These are phyloP conservation scores for Suaeda aralocaspica DNA, from an alignment of 148 eudicot species.

Conservation along the genomic window DNA sequence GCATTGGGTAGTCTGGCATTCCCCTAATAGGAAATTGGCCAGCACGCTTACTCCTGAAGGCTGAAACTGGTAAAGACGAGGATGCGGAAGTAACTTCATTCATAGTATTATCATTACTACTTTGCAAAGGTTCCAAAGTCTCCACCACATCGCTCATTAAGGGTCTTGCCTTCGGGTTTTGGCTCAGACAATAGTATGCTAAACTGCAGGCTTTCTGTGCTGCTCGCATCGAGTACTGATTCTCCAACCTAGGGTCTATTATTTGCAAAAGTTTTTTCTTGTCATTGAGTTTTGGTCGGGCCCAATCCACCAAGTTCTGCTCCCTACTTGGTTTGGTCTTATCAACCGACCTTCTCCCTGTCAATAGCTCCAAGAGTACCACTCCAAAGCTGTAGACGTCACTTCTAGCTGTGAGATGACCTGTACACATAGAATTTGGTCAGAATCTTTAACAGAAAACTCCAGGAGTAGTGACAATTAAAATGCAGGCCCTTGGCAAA, in stretches of 20 bases:
- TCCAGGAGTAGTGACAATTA: not conserved
- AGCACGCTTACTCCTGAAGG: slow-evolving; percentile 30
- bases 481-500: not conserved
- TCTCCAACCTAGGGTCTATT: slow-evolving; percentile 89
- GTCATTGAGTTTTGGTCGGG: slow-evolving; percentile 88
- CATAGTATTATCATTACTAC: slow-evolving; percentile 34
- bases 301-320: slow-evolving; percentile 97
- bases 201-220: slow-evolving; percentile 97
- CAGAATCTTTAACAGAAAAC: slow-evolving; percentile 6
- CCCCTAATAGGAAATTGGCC: slow-evolving; percentile 45
- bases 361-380: slow-evolving; percentile 84
- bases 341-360: slow-evolving; percentile 90
- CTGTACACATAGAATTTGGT: slow-evolving; percentile 37
- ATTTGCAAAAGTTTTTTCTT: slow-evolving; percentile 80
- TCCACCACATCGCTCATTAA: slow-evolving; percentile 97
- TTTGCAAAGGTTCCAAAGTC: slow-evolving; percentile 82
- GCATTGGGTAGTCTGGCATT: slow-evolving; percentile 41
- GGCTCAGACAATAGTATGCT: slow-evolving; percentile 94
- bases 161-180: slow-evolving; percentile 96
- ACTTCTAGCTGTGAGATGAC: slow-evolving; percentile 95
- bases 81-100: slow-evolving; percentile 30
- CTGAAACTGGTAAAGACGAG: slow-evolving; percentile 32
- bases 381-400: slow-evolving; percentile 98
- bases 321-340: slow-evolving; percentile 88
- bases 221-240: slow-evolving; percentile 76